Conservation (phyloP, 2,329 filamentous ascomycete genomes). For the Neocatenulostroma microsporum region DNA sequence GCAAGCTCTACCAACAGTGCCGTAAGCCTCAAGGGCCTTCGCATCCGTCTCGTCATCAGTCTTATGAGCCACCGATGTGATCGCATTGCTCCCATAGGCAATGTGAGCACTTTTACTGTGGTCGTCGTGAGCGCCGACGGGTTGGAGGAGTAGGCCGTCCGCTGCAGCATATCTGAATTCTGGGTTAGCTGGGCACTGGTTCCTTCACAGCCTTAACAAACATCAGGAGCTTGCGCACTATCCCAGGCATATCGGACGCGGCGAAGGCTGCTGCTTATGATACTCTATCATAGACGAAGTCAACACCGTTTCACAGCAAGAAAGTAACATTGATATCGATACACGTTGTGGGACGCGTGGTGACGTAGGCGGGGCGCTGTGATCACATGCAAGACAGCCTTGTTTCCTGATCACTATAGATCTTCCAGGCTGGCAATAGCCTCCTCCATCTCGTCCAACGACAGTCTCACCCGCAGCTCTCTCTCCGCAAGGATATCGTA, state of each 20-base stretch:
- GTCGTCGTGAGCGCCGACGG: constrained; percentile 46
- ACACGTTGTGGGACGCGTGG: too few relatives aligned
- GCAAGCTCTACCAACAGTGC: constrained; percentile 48
- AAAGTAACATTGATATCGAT: too few relatives aligned
- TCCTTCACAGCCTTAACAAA: not conserved
- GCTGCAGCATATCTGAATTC: constrained; percentile 50
- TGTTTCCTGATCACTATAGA: too few relatives aligned
- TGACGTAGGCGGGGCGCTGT: not conserved
- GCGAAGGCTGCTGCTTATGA: too few relatives aligned
- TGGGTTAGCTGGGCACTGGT: not conserved
- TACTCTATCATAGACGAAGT: too few relatives aligned
- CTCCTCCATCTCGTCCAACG: constrained; percentile 7
- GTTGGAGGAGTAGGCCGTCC: constrained; percentile 76
- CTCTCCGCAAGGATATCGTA: constrained; percentile 54
- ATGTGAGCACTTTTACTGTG: constrained; percentile 31
- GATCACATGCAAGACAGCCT: too few relatives aligned
- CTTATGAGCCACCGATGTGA: constrained; percentile 38
- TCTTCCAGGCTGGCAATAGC: not conserved
- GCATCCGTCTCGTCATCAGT: constrained; percentile 32
- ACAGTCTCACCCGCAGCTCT: constrained; percentile 45
- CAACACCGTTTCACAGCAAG: too few relatives aligned
- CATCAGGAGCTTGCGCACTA: constrained; percentile 40
- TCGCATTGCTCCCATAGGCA: constrained; percentile 55
- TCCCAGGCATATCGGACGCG: constrained; percentile 75
- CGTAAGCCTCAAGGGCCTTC: constrained; percentile 40